Evolutionary conservation across 73 alveolate genomes (phyloP).

Genomic region (Stentor coeruleus): DNA sequence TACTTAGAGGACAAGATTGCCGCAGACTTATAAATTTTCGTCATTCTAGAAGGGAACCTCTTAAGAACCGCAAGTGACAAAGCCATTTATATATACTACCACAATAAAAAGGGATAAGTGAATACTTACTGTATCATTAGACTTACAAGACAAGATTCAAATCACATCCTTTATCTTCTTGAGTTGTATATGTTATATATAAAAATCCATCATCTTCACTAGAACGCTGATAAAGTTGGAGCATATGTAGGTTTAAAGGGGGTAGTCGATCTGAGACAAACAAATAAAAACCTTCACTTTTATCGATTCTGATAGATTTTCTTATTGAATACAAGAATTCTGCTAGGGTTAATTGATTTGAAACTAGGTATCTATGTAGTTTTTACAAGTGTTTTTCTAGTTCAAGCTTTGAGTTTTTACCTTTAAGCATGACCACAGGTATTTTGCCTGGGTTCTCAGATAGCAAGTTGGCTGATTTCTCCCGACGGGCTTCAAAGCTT

Average conservation of each 20-base stretch:
- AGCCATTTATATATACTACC: not conserved
- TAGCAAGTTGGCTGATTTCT: not conserved
- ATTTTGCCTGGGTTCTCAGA: slow-evolving; percentile 7
- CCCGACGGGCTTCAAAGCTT: too few relatives aligned
- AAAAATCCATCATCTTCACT: not conserved
- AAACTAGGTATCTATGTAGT: not conserved
- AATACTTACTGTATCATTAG: too few relatives aligned
- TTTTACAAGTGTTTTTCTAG: not conserved
- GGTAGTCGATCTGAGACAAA: not conserved
- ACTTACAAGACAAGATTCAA: too few relatives aligned
- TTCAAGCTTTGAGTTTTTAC: not conserved
- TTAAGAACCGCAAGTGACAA: not conserved
- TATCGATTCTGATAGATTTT: not conserved
- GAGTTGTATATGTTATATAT: not conserved
- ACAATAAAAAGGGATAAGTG: not conserved
- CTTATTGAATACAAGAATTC: not conserved
- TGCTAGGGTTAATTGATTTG: not conserved
- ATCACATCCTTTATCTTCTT: slow-evolving; percentile 4
- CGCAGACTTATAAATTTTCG: not conserved
- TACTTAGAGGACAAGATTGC: not conserved
- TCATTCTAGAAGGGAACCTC: not conserved
- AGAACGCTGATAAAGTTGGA: not conserved
- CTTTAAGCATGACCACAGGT: not conserved
- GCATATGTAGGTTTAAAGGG: too few relatives aligned
- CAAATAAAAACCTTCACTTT: not conserved